Conservation (phyloP, 2,329 filamentous ascomycete species). For the Aspergillus awamori region DNA sequence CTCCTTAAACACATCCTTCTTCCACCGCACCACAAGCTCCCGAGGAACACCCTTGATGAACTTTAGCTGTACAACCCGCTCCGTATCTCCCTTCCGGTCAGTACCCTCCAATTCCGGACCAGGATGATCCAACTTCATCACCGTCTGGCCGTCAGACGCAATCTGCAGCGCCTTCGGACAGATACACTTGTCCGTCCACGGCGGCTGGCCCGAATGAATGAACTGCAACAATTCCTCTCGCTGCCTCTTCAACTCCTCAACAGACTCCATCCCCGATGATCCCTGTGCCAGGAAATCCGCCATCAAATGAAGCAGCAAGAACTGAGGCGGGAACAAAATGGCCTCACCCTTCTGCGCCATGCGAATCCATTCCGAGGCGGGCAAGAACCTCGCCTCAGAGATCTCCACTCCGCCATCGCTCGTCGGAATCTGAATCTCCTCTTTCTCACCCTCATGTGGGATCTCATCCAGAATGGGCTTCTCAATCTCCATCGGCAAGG, state of each 20-base stretch:
- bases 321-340: constrained; percentile 88
- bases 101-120: constrained; percentile 58
- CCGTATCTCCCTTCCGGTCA: constrained; percentile 53
- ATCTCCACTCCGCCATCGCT: constrained; percentile 70
- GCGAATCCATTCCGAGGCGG: constrained; percentile 69
- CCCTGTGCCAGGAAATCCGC: constrained; percentile 52
- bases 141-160: constrained; percentile 51
- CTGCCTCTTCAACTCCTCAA: constrained; percentile 38
- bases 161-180: constrained; percentile 46
- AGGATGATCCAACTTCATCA: constrained; percentile 57
- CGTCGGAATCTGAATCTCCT: constrained; percentile 69
- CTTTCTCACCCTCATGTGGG: constrained; percentile 48
- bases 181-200: constrained; percentile 53
- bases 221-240: constrained; percentile 53
- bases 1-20: constrained; percentile 50
- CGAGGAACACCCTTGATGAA: constrained; percentile 61
- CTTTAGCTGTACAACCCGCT: constrained; percentile 60
- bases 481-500: constrained; percentile 51
- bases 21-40: constrained; percentile 56
- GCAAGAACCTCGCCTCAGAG: constrained; percentile 77
- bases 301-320: constrained; percentile 60
- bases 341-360: constrained; percentile 67
- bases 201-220: constrained; percentile 48
- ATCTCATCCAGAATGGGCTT: constrained; percentile 36
- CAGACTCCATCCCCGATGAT: constrained; percentile 23